A percentile compares a stretch with the other conserved stretches of the same genome.
Evolutionary conservation across 768 basidiomycete species (phyloP).

Genomic region (Pleurotus djamor): DNA sequence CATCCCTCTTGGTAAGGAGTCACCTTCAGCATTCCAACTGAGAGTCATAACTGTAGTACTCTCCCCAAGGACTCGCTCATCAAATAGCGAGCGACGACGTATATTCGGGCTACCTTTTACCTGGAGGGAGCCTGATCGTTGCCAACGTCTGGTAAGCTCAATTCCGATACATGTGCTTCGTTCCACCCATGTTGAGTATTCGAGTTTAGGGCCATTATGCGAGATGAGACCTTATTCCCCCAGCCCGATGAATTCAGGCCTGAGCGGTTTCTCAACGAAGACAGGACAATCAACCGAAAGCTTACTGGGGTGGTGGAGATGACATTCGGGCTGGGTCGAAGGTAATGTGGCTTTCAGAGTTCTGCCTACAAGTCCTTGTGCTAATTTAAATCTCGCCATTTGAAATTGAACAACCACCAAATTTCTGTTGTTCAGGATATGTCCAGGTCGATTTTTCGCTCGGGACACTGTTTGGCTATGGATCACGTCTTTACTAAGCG

Average conservation of each 20-base stretch:
- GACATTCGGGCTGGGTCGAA: conserved; percentile 19
- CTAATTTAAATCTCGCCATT: not conserved
- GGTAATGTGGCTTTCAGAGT: conserved; percentile 10
- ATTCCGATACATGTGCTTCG: not conserved
- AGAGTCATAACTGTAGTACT: not conserved
- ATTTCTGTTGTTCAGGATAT: not conserved
- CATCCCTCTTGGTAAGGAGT: conserved; percentile 17
- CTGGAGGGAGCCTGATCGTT: conserved; percentile 10
- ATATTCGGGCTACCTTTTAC: conserved; percentile 12
- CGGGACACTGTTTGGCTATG: conserved; percentile 26
- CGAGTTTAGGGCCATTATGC: conserved; percentile 25
- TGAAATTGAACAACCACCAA: not conserved
- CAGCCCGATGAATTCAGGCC: conserved; percentile 33
- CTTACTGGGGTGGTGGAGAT: conserved; percentile 9
- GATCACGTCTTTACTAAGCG: conserved; percentile 20
- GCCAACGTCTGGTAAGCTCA: conserved; percentile 12
- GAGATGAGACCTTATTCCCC: conserved; percentile 29
- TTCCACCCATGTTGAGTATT: not conserved
- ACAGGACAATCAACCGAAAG: conserved; percentile 15
- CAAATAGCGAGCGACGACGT: conserved; percentile 3
- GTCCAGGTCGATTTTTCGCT: conserved; percentile 19
- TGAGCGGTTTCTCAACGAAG: conserved; percentile 31
- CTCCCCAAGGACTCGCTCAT: conserved; percentile 10
- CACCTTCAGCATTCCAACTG: not conserved
- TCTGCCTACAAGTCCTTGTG: too few species aligned